phyloP scores from a whole-genome alignment of 192 early-diverging fungal species.

The Backusella parvicylindrica region DNA sequence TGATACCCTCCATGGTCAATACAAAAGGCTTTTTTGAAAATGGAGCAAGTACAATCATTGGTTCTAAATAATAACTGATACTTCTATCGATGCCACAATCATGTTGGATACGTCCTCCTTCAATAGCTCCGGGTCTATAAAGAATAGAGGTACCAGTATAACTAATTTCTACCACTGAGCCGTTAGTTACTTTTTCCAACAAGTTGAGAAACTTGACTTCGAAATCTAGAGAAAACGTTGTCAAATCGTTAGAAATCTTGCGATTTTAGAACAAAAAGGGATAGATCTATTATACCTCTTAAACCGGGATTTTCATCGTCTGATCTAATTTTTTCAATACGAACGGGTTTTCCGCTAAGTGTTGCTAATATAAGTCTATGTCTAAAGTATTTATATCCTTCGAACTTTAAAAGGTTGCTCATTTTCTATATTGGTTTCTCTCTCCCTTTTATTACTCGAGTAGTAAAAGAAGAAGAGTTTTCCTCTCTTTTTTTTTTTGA shows the following conservation, averaged over 20 bases:
- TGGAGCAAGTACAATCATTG: slow-evolving; percentile 85
- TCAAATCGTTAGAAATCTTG: background rate
- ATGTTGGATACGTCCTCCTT: slow-evolving; percentile 80
- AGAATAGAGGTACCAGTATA: slow-evolving; percentile 88
- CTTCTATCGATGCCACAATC: slow-evolving; percentile 83
- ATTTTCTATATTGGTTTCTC: slow-evolving; percentile 5
- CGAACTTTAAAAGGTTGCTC: slow-evolving; percentile 53
- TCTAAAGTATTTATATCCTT: slow-evolving; percentile 84
- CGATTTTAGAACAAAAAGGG: background rate
- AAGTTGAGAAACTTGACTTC: slow-evolving; percentile 88
- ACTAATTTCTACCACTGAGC: slow-evolving; percentile 86
- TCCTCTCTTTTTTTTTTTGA: background rate
- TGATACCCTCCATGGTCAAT: slow-evolving; percentile 86
- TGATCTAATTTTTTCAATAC: slow-evolving; percentile 87
- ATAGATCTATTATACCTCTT: slow-evolving; percentile 45
- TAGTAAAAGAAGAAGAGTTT: background rate
- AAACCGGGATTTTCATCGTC: slow-evolving; percentile 87
- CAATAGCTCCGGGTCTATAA: slow-evolving; percentile 87
- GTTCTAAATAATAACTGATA: slow-evolving; percentile 95
- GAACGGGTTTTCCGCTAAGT: slow-evolving; percentile 74
- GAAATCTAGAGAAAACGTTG: slow-evolving; percentile 73
- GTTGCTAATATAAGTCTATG: slow-evolving; percentile 89
- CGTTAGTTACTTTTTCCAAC: slow-evolving; percentile 93
- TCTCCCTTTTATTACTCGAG: background rate
- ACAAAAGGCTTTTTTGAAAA: slow-evolving; percentile 87